Conservation (phyloP, 2,329 filamentous ascomycete species). For the Alternaria rosae region DNA sequence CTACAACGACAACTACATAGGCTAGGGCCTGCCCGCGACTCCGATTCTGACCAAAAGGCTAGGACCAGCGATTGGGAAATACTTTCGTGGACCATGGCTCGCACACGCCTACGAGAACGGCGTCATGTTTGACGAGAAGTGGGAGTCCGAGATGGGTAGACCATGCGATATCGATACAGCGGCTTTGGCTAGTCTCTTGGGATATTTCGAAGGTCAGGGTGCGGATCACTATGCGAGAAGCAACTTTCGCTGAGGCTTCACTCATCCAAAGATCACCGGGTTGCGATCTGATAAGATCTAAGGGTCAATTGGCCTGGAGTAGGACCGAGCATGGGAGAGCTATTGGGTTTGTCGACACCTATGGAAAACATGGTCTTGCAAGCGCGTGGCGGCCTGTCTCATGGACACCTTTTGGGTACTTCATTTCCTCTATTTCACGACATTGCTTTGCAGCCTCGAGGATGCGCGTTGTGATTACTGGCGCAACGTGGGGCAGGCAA, state of each 20-base stretch:
- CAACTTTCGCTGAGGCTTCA: background rate
- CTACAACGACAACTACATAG: background rate
- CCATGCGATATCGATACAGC: background rate
- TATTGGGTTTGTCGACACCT: background rate
- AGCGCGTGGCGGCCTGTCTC: background rate
- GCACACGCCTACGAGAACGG: background rate
- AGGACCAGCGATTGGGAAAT: background rate
- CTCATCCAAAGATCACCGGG: background rate
- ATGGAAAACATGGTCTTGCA: background rate
- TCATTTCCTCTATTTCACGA: background rate
- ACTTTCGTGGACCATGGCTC: background rate
- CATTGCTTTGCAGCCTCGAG: background rate
- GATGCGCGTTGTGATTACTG: background rate
- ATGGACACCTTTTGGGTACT: background rate
- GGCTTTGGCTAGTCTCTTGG: background rate
- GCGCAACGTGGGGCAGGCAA: conserved; percentile 10
- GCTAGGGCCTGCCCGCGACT: background rate
- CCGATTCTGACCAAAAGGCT: background rate
- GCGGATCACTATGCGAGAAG: background rate
- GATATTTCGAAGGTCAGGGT: background rate
- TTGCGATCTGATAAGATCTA: no score
- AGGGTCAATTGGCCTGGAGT: no score
- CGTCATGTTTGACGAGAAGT: background rate
- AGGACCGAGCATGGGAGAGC: background rate
- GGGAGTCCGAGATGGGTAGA: background rate